Percentiles rank a stretch among this genome's conserved stretches.
Evolutionary conservation across 2,329 filamentous ascomycete species (phyloP).

Genomic region (Hypoxylon sp.): DNA sequence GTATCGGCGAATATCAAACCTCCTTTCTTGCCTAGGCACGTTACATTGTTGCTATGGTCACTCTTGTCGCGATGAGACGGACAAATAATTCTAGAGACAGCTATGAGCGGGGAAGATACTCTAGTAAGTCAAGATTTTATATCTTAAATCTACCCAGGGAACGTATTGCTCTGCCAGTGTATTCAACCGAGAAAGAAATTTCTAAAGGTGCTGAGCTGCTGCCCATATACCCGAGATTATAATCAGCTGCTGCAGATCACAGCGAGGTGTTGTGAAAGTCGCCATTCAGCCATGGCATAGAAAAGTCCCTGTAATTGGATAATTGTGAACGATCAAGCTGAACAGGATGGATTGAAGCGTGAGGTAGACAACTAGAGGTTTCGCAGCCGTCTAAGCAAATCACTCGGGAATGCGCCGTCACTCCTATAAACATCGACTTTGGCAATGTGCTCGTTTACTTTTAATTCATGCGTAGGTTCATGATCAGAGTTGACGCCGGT

Average conservation of each 20-base stretch:
- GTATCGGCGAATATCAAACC: slow-evolving; percentile 18
- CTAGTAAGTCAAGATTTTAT: background rate
- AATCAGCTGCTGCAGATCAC: background rate
- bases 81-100: background rate
- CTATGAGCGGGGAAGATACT: background rate
- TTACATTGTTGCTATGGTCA: slow-evolving; percentile 9
- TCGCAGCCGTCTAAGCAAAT: background rate
- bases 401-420: background rate
- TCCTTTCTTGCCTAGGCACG: background rate
- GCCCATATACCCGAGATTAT: background rate
- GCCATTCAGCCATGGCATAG: background rate
- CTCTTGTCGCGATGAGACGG: slow-evolving; percentile 1
- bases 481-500: slow-evolving; percentile 13
- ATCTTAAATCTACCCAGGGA: background rate
- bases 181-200: background rate
- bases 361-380: background rate
- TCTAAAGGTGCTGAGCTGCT: background rate
- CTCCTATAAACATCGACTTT: background rate
- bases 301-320: background rate
- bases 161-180: background rate
- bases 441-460: slow-evolving; percentile 25
- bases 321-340: background rate
- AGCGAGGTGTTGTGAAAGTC: background rate
- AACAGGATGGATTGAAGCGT: background rate
- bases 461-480: slow-evolving; percentile 35